phyloP scores from a whole-genome alignment of 2,329 filamentous ascomycete species.

The Diaporthe australafricana region DNA sequence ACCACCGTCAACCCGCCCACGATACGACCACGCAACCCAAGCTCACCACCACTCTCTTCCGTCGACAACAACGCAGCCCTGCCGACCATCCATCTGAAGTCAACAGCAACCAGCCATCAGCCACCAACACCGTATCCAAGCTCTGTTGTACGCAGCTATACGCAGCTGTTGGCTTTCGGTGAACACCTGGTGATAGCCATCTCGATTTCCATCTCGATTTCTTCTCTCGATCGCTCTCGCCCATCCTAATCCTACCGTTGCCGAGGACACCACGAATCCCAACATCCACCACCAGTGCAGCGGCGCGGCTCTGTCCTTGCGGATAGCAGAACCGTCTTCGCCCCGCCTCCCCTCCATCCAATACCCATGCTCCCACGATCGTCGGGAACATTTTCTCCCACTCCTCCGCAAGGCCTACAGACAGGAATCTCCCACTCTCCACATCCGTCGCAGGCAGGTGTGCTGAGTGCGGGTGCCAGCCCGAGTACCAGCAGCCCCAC shows the following conservation, averaged over 20 bases:
- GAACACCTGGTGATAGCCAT: neutral
- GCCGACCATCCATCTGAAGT: neutral
- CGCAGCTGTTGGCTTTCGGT: neutral
- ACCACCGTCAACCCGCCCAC: neutral
- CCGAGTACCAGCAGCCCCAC: conserved; percentile 73
- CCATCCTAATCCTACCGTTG: conserved; percentile 1
- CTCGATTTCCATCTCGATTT: conserved; percentile 6
- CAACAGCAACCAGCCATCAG: conserved; percentile 3
- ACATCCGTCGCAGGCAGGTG: conserved; percentile 67
- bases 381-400: conserved; percentile 74
- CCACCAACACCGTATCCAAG: neutral
- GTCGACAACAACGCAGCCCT: neutral
- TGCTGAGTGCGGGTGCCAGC: conserved; percentile 70
- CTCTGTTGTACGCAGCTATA: neutral
- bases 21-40: conserved; percentile 3
- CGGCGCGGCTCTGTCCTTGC: conserved; percentile 44
- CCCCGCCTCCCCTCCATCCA: conserved; percentile 39
- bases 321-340: conserved; percentile 46
- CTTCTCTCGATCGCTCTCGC: neutral
- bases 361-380: conserved; percentile 68
- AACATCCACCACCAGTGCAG: conserved; percentile 28
- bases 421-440: conserved; percentile 67
- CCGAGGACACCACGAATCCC: conserved; percentile 2
- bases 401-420: conserved; percentile 68
- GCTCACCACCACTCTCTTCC: neutral